A percentile compares a stretch with the other conserved stretches of the same genome.
Evolutionary conservation across 768 basidiomycete genomes (phyloP).

Genomic region (Lanmaoa rubissima): DNA sequence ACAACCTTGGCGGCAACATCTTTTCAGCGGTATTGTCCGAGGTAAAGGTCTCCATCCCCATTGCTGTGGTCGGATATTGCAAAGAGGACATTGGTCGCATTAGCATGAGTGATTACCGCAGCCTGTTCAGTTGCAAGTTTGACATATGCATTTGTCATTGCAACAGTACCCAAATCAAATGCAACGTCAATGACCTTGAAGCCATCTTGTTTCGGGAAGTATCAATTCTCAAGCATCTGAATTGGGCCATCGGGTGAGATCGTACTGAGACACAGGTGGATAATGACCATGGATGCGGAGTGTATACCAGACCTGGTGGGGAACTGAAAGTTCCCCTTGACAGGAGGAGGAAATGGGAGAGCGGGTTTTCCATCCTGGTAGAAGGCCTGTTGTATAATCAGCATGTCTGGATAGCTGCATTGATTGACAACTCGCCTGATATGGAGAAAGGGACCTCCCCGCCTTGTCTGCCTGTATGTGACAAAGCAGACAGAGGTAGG

Average conservation of each 20-base stretch:
- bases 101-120: not conserved
- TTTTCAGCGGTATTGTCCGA: not conserved
- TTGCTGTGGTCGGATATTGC: not conserved
- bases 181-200: not conserved
- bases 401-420: not conserved
- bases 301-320: not conserved
- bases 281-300: not conserved
- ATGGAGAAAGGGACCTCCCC: not conserved
- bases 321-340: not conserved
- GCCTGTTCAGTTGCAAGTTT: not conserved
- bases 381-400: not conserved
- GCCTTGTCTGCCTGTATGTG: not conserved
- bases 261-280: not conserved
- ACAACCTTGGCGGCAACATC: not conserved
- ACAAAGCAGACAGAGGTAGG: not conserved
- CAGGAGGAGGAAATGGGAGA: not conserved
- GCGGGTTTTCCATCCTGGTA: not conserved
- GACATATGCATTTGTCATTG: not conserved
- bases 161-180: not conserved
- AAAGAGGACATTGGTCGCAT: not conserved
- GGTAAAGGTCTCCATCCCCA: not conserved
- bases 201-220: not conserved
- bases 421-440: not conserved
- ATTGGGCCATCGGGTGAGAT: not conserved
- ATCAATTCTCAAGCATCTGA: not conserved